A percentile compares a stretch with the other conserved stretches of the same genome.
Conservation (phyloP, 2,329 filamentous ascomycete genomes). For the Blastomyces silverae region DNA sequence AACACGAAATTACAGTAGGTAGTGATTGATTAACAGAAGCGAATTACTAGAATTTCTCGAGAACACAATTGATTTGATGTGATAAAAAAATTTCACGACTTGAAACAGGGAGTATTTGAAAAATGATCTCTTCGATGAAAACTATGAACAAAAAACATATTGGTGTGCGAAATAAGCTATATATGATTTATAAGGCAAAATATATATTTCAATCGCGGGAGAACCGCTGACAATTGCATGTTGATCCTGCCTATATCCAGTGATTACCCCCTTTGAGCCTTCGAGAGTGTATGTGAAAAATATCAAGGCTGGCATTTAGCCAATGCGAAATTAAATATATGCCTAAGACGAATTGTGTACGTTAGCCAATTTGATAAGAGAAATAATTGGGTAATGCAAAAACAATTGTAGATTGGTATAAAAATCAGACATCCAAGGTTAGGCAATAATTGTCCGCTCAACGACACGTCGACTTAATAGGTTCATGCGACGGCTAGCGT, state of each 20-base stretch:
- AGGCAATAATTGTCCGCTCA: constrained; percentile 43
- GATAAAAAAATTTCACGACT: neutral
- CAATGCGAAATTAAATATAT: neutral
- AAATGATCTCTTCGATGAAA: neutral
- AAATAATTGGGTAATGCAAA: neutral
- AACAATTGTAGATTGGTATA: constrained; percentile 2
- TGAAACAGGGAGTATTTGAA: neutral
- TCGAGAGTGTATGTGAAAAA: neutral
- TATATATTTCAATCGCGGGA: neutral
- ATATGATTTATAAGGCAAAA: neutral
- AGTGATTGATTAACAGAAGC: neutral
- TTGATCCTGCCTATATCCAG: neutral
- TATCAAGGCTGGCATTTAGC: neutral
- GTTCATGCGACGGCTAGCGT: constrained; percentile 50
- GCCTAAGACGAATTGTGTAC: neutral
- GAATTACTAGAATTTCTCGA: too few relatives aligned
- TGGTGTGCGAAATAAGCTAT: neutral
- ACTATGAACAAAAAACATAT: neutral
- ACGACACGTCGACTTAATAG: constrained; percentile 41
- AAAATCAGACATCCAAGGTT: constrained; percentile 49
- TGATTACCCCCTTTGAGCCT: neutral
- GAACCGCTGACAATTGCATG: neutral
- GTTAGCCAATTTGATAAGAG: neutral
- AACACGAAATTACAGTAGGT: too few relatives aligned
- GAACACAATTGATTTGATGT: neutral